phyloP scores from a whole-genome alignment of 441 rosid genomes.

The Pelargonium fulgidum region DNA sequence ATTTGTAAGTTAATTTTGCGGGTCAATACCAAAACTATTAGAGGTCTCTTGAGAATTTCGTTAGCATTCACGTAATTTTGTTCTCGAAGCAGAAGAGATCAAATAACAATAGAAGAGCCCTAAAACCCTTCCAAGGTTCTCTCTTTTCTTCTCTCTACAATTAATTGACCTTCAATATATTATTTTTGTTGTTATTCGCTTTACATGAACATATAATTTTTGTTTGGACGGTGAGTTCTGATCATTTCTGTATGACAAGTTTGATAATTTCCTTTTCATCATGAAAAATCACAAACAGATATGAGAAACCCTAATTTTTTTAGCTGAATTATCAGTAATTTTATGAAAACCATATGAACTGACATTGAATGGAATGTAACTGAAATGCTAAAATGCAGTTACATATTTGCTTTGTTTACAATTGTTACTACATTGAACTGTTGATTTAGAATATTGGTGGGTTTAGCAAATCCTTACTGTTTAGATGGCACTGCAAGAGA shows the following conservation, averaged over 20 bases:
- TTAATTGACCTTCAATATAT: background rate
- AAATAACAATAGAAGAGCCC: background rate
- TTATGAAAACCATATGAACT: too few species aligned
- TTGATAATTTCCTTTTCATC: background rate
- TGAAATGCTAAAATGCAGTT: too few species aligned
- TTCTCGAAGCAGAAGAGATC: background rate
- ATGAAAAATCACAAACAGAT: too few species aligned
- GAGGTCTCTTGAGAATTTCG: background rate
- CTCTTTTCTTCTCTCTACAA: background rate
- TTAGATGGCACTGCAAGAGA: slow-evolving; percentile 56
- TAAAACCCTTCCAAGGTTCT: slow-evolving; percentile 4
- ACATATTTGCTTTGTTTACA: background rate
- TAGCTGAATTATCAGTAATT: too few species aligned
- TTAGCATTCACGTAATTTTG: background rate
- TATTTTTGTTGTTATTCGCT: background rate
- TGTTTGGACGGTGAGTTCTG: background rate
- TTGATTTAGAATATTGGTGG: background rate
- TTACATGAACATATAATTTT: background rate
- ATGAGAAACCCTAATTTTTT: too few species aligned
- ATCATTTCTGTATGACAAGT: background rate
- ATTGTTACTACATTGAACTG: background rate
- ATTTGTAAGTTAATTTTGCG: background rate
- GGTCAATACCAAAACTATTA: background rate
- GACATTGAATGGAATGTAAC: too few species aligned
- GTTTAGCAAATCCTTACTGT: background rate